A percentile compares a stretch with the other conserved stretches of the same genome.
Evolutionary conservation across 805 yeast species (phyloP).

Genomic region (Diddensiella transvaalensis): DNA sequence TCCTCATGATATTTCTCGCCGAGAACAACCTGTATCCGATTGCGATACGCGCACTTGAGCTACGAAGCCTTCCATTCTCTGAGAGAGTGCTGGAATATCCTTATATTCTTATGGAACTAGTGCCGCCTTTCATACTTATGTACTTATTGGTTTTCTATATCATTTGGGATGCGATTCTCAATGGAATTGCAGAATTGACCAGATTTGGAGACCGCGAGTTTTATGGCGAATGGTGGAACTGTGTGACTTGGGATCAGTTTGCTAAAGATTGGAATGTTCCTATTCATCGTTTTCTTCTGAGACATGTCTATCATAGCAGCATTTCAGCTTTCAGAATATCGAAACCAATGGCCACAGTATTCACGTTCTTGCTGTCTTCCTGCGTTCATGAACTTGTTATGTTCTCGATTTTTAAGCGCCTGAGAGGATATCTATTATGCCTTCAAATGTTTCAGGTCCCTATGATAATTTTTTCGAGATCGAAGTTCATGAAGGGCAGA

Average conservation of each 20-base stretch:
- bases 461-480: constrained; percentile 58
- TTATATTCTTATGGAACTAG: constrained; percentile 60
- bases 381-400: constrained; percentile 87
- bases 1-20: constrained; percentile 75
- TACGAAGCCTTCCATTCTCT: constrained; percentile 47
- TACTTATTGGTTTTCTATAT: constrained; percentile 78
- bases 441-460: constrained; percentile 91
- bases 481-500: constrained; percentile 45
- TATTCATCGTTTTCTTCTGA: constrained; percentile 79
- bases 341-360: constrained; percentile 64
- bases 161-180: constrained; percentile 93
- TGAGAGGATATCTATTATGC: constrained; percentile 74
- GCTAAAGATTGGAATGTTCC: constrained; percentile 94
- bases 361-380: constrained; percentile 62
- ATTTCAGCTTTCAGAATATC: constrained; percentile 69
- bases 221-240: constrained; percentile 98
- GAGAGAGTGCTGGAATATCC: constrained; percentile 50
- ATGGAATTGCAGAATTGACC: constrained; percentile 85
- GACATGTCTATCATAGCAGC: constrained; percentile 93
- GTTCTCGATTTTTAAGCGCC: constrained; percentile 76
- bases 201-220: constrained; percentile 86
- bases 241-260: constrained; percentile 88
- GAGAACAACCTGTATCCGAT: constrained; percentile 73
- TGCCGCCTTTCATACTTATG: constrained; percentile 74
- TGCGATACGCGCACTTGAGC: constrained; percentile 54